Percentiles rank a stretch among this genome's conserved stretches.
Conservation (phyloP, 192 early-diverging fungal species). For the Tieghemiomyces parasiticus region DNA sequence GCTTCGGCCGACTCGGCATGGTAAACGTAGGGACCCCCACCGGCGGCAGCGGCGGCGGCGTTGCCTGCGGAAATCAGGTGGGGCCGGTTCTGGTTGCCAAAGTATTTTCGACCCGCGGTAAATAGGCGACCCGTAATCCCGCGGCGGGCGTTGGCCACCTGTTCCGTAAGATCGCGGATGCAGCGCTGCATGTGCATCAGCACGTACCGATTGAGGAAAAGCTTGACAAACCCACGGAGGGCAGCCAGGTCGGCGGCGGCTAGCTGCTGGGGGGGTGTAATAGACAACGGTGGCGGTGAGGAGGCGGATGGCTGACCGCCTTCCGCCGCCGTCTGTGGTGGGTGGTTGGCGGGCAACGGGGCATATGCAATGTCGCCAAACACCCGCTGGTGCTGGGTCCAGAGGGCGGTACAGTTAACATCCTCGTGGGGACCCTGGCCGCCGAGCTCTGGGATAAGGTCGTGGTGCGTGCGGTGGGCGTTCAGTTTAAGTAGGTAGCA, state of each 20-base stretch:
- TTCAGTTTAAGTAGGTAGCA: slow-evolving; percentile 23
- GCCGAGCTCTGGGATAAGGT: slow-evolving; percentile 3
- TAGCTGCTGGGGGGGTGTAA: slow-evolving; percentile 23
- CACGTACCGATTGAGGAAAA: slow-evolving; percentile 57
- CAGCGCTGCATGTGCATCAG: slow-evolving; percentile 81
- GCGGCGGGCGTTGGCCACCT: slow-evolving; percentile 72
- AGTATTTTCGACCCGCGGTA: slow-evolving; percentile 67
- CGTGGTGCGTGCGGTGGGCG: slow-evolving; percentile 12
- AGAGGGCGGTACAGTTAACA: slow-evolving; percentile 19
- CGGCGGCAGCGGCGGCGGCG: slow-evolving; percentile 14
- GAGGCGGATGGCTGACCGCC: background rate
- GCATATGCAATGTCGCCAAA: background rate
- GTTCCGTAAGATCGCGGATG: slow-evolving; percentile 79
- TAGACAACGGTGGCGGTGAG: background rate
- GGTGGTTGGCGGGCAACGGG: slow-evolving; percentile 1
- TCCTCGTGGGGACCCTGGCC: slow-evolving; percentile 14
- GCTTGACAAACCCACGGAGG: slow-evolving; percentile 27
- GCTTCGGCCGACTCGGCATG: slow-evolving; percentile 73
- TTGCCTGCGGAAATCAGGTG: slow-evolving; percentile 16
- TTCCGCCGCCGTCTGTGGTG: background rate
- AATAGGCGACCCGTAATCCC: slow-evolving; percentile 84
- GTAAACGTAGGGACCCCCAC: slow-evolving; percentile 32
- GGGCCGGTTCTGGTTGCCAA: slow-evolving; percentile 41
- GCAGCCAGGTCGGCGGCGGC: slow-evolving; percentile 28
- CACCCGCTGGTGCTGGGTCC: slow-evolving; percentile 16